These are phyloP conservation scores for Hapsidospora chrysogenum DNA, from an alignment of 495 filamentous ascomycete genomes.

Conservation along the genomic window DNA sequence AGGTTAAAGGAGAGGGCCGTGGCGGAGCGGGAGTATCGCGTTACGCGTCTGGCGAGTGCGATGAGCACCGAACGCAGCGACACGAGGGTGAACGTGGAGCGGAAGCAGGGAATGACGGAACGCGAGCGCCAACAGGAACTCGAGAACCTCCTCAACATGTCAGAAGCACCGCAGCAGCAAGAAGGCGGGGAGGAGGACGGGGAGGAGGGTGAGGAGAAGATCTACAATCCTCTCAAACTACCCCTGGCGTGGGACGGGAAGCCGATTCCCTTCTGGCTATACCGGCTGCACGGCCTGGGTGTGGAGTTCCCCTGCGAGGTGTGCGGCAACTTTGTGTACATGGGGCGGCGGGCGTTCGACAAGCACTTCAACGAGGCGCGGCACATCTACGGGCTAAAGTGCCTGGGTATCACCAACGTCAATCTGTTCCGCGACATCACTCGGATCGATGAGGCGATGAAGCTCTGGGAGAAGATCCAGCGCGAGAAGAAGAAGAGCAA, in stretches of 20 bases:
- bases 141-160: constrained; percentile 62
- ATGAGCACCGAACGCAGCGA: constrained; percentile 70
- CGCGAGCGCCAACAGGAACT: constrained; percentile 82
- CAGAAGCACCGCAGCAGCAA: constrained; percentile 16
- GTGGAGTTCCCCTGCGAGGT: constrained; percentile 94
- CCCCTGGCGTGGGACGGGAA: constrained; percentile 96
- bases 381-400: constrained; percentile 86
- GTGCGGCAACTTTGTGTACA: constrained; percentile 95
- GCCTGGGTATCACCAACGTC: constrained; percentile 83
- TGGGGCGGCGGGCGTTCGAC: constrained; percentile 87
- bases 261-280: constrained; percentile 97
- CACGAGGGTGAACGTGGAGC: constrained; percentile 82
- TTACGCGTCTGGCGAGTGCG: constrained; percentile 55
- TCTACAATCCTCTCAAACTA: constrained; percentile 93
- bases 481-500: constrained; percentile 67
- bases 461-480: constrained; percentile 87
- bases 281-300: constrained; percentile 88
- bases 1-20: constrained; percentile 79
- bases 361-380: constrained; percentile 93
- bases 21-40: constrained; percentile 72
- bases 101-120: constrained; percentile 90
- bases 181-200: constrained; percentile 29
- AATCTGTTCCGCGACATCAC: constrained; percentile 90
- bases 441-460: constrained; percentile 69
- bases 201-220: constrained; percentile 63